A percentile compares a stretch with the other conserved stretches of the same genome.
These are phyloP conservation scores for Aspergillus ellipticus DNA, from an alignment of 495 filamentous ascomycete species.

Conservation along the genomic window DNA sequence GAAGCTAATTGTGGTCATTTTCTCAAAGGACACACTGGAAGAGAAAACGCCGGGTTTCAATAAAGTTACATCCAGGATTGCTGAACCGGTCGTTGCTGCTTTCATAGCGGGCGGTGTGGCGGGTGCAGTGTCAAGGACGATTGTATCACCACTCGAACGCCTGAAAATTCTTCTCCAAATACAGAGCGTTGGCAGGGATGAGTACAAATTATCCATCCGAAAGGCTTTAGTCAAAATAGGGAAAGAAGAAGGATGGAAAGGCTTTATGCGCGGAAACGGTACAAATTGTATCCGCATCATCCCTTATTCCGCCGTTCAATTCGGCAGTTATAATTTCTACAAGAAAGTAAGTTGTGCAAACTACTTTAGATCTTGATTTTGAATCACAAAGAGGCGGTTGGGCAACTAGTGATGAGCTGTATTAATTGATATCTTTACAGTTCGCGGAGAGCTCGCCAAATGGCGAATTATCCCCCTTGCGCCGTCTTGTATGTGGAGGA, in stretches of 20 bases:
- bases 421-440: constrained; percentile 36
- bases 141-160: constrained; percentile 91
- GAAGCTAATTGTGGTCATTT: constrained; percentile 1
- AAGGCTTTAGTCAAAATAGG: constrained; percentile 92
- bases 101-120: constrained; percentile 96
- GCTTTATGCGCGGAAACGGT: constrained; percentile 95
- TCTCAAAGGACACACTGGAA: constrained; percentile 11
- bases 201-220: constrained; percentile 86
- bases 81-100: constrained; percentile 77
- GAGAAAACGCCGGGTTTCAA: constrained; percentile 14
- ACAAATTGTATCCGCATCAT: constrained; percentile 98
- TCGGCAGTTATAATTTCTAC: constrained; percentile 96
- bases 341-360: constrained; percentile 66
- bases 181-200: constrained; percentile 83
- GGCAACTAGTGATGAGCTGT: not conserved
- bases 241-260: constrained; percentile 91
- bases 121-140: constrained; percentile 93
- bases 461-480: constrained; percentile 60
- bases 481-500: constrained; percentile 79
- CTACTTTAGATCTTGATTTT: not conserved
- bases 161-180: constrained; percentile 97
- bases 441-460: constrained; percentile 72
- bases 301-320: constrained; percentile 96
- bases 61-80: constrained; percentile 24
- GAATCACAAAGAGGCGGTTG: no score